Conservation (phyloP, 78 protist species). For the Chrysochromulina parva region DNA sequence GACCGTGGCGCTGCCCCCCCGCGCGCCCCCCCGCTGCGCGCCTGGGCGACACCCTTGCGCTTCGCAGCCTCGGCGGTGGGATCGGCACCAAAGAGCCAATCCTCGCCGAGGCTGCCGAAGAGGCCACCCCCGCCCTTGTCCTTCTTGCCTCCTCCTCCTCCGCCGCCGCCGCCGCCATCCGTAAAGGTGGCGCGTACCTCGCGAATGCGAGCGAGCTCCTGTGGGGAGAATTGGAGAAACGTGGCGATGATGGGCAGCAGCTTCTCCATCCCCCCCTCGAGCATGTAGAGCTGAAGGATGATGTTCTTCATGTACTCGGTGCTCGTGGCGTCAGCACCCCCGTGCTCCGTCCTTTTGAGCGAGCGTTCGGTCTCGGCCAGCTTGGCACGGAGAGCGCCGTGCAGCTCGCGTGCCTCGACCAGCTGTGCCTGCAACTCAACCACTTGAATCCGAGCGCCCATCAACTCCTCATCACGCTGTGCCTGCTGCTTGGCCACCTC, state of each 20-base stretch:
- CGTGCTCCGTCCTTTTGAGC: not conserved
- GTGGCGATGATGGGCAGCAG: constrained; percentile 22
- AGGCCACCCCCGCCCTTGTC: not conserved
- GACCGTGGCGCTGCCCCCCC: not conserved
- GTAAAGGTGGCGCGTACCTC: not conserved
- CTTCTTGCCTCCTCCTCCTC: not conserved
- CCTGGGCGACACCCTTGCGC: no score
- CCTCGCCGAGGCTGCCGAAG: constrained; percentile 2
- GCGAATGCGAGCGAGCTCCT: not conserved
- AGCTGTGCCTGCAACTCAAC: not conserved
- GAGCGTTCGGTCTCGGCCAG: not conserved
- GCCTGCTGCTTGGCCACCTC: constrained; percentile 20
- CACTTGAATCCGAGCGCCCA: not conserved
- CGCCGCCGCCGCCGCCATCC: not conserved
- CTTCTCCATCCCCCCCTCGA: not conserved
- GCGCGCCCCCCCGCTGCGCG: not conserved
- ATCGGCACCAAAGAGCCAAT: not conserved
- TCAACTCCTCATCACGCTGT: constrained; percentile 16
- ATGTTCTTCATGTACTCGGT: constrained; percentile 4
- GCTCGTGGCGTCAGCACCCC: not conserved
- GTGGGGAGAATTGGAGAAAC: constrained; percentile 6
- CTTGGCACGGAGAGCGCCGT: not conserved
- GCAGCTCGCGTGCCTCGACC: not conserved
- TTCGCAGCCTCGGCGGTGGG: no score
- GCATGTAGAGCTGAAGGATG: not conserved